These are phyloP conservation scores for Collybiopsis luxurians DNA, from an alignment of 768 basidiomycete genomes.

Conservation along the genomic window DNA sequence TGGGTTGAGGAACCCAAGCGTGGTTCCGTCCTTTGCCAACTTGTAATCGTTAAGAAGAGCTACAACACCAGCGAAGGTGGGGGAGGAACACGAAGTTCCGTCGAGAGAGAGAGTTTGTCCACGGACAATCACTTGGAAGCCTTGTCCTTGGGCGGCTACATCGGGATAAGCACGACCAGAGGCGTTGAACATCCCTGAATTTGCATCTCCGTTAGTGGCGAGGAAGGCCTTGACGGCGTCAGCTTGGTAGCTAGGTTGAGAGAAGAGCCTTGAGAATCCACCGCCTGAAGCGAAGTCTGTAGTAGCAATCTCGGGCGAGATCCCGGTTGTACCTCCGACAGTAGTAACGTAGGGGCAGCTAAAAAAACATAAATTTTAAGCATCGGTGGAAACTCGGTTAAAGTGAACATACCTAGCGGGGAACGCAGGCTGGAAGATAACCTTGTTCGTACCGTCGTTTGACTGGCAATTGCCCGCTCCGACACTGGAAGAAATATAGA, in stretches of 20 bases:
- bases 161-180: conserved; percentile 53
- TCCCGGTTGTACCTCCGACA: conserved; percentile 60
- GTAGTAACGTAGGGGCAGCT: conserved; percentile 68
- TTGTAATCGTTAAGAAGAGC: no score
- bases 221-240: conserved; percentile 45
- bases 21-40: no score
- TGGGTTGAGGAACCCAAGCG: no score
- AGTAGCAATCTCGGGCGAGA: conserved; percentile 59
- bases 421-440: conserved; percentile 55
- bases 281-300: conserved; percentile 58
- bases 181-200: conserved; percentile 50
- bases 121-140: no score
- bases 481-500: no score
- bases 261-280: conserved; percentile 62
- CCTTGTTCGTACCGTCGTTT: conserved; percentile 38
- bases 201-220: conserved; percentile 40
- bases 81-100: no score
- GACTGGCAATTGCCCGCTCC: conserved; percentile 55
- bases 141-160: no score
- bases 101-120: no score
- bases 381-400: not conserved
- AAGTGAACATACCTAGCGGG: conserved; percentile 29
- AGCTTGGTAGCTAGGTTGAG: conserved; percentile 50
- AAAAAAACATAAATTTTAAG: not conserved
- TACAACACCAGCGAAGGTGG: no score